Evolutionary conservation across 2,329 filamentous ascomycete species (phyloP), one percentile per base, ranked within the genome.

Genomic region (Beauveria varroae): DNA sequence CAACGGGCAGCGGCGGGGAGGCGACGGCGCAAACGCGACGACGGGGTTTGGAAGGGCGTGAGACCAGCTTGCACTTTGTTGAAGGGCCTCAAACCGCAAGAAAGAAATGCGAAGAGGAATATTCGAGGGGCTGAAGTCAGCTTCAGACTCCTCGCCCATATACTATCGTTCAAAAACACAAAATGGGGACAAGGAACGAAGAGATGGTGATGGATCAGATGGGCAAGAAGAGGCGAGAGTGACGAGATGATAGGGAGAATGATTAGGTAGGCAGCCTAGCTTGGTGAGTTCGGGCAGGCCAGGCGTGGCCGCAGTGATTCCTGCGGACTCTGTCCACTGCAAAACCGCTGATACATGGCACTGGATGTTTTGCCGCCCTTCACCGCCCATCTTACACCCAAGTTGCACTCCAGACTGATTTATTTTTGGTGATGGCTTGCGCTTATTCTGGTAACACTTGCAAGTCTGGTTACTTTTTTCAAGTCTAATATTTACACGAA

Each of bases 1-100:
- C 43, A 49, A 37, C 4, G 16, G 24, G 30, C 6, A 22, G 47
- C 34, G 57, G 47, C 57, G 57, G 57, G 47, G 46, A 59, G 46
- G 57, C n/a, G 20, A 20, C 28, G 58, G 58, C 58, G 58, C 58
- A 61, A 61, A 61, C 58, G 51, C 51, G 44, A 61, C 51, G 20
- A 24, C 46, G 44, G 37, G 34, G 57, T 49, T 52, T 26, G 57
- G 22, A 28, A 40, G 26, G 50, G 37, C 41, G 22, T 9, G 41
- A 47, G 26, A 51, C 50, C 58, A 47, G 41, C 58, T 60, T 54
- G 37, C 54, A 12, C 26, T 37, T 57, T 7, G 43, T 37, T 12
- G 43, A 34, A 26, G 46, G 9, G 44, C 55, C 30, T n/a, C 40
- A 18, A 46, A 41, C 14, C 12, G 34, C 20, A 50, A 7, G 37